Conservation (phyloP, 768 basidiomycete genomes). For the Clavulina sp. region DNA sequence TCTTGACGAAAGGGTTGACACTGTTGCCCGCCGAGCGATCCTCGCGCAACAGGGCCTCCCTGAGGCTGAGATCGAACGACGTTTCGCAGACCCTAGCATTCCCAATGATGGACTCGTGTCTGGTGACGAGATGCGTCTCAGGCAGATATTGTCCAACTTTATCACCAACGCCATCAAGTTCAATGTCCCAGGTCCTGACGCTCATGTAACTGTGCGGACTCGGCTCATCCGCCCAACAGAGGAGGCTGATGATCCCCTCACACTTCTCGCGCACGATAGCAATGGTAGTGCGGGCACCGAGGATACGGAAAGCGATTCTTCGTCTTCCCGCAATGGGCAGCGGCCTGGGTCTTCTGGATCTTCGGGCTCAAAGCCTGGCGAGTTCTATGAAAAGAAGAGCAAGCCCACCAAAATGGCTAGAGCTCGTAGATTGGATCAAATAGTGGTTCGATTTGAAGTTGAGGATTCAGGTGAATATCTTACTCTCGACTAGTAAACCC, state of each 20-base stretch:
- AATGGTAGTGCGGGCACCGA: too few species aligned
- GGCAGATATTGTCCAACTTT: slow-evolving; percentile 16
- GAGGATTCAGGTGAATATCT: slow-evolving; percentile 19
- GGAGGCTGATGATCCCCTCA: neutral
- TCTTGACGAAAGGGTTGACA: slow-evolving; percentile 17
- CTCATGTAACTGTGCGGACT: slow-evolving; percentile 15
- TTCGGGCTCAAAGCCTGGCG: too few species aligned
- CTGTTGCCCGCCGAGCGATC: slow-evolving; percentile 13
- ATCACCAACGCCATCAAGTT: slow-evolving; percentile 15
- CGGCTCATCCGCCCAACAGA: slow-evolving; percentile 14
- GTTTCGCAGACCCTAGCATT: neutral
- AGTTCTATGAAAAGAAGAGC: too few species aligned
- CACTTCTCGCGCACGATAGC: neutral
- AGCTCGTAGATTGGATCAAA: neutral
- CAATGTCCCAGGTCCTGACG: slow-evolving; percentile 13
- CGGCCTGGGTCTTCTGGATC: neutral
- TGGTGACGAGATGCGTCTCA: slow-evolving; percentile 21
- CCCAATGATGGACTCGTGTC: slow-evolving; percentile 13
- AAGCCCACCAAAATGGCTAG: neutral
- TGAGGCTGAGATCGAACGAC: slow-evolving; percentile 5
- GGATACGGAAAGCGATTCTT: too few species aligned
- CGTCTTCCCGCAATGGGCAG: neutral
- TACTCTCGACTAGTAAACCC: too few species aligned
- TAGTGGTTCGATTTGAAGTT: slow-evolving; percentile 26
- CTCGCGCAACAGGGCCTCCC: slow-evolving; percentile 5